phyloP scores from a whole-genome alignment of 192 early-diverging fungal species.

The Allomyces javanicus region DNA sequence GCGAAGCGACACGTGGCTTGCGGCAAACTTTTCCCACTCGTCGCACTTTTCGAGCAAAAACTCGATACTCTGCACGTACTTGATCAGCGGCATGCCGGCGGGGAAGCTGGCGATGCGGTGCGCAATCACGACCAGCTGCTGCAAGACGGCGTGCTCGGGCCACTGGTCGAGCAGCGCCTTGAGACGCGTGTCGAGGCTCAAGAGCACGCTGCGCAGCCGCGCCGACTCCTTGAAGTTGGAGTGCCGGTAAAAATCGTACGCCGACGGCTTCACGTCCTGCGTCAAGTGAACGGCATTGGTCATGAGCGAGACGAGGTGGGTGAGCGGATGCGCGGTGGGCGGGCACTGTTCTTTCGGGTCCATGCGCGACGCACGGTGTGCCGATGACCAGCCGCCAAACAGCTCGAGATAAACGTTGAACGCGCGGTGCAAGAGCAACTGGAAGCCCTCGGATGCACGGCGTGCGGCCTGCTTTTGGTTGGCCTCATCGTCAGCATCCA shows the following conservation, averaged over 20 bases:
- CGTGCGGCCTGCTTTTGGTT: neutral
- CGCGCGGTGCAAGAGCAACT: neutral
- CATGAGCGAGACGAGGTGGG: neutral
- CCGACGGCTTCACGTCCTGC: slow-evolving; percentile 1
- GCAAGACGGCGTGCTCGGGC: slow-evolving; percentile 78
- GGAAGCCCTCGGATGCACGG: too few species aligned
- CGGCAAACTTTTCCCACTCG: slow-evolving; percentile 86
- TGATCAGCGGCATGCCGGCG: slow-evolving; percentile 65
- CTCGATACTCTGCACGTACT: slow-evolving; percentile 76
- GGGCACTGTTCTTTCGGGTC: too few species aligned
- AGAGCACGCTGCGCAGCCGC: slow-evolving; percentile 37
- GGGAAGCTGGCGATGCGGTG: slow-evolving; percentile 42
- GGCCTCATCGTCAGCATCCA: neutral
- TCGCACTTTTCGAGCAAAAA: slow-evolving; percentile 66
- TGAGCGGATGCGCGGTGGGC: neutral
- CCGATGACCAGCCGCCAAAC: neutral
- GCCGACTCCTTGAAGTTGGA: slow-evolving; percentile 53
- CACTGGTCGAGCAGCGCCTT: slow-evolving; percentile 49
- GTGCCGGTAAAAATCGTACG: slow-evolving; percentile 84
- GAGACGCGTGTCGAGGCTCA: slow-evolving; percentile 34
- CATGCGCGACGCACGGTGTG: neutral
- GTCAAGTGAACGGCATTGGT: neutral
- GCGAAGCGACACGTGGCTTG: slow-evolving; percentile 48
- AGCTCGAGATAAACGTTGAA: neutral
- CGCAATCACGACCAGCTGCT: slow-evolving; percentile 46